A percentile compares a stretch with the other conserved stretches of the same genome.
Evolutionary conservation across 352 stramenopile species (phyloP).

Genomic region (Plasmopara halstedii): DNA sequence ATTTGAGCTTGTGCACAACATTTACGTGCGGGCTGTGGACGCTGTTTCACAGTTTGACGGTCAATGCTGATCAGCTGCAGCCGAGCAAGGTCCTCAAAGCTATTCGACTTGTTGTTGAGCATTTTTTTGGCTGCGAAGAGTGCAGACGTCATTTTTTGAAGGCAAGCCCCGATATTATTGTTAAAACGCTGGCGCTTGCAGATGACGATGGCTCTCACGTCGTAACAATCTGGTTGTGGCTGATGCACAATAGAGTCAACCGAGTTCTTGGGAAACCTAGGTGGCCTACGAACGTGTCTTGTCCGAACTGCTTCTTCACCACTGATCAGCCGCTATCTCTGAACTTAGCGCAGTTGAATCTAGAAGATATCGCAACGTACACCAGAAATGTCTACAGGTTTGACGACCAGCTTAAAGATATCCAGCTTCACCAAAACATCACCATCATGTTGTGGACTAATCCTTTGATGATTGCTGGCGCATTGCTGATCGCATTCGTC

Average conservation of each 20-base stretch:
- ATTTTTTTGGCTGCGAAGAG: slow-evolving; percentile 75
- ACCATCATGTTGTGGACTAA: slow-evolving; percentile 24
- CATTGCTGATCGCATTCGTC: slow-evolving; percentile 17
- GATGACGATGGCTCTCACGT: slow-evolving; percentile 32
- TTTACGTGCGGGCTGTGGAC: slow-evolving; percentile 77
- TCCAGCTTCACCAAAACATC: slow-evolving; percentile 14
- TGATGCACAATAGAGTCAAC: slow-evolving; percentile 79
- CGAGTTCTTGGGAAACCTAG: slow-evolving; percentile 47
- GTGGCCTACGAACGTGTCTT: slow-evolving; percentile 45
- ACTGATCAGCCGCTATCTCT: slow-evolving; percentile 32
- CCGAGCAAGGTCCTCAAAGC: slow-evolving; percentile 43
- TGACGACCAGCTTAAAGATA: slow-evolving; percentile 15
- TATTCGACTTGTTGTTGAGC: slow-evolving; percentile 57
- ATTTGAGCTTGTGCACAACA: slow-evolving; percentile 47
- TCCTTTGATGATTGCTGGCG: slow-evolving; percentile 17
- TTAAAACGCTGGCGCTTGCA: slow-evolving; percentile 28
- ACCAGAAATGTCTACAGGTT: slow-evolving; percentile 39
- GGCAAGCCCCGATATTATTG: slow-evolving; percentile 44
- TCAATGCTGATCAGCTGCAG: slow-evolving; percentile 23
- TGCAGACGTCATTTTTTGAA: slow-evolving; percentile 60
- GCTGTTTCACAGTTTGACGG: slow-evolving; percentile 65
- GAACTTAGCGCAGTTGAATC: slow-evolving; percentile 26
- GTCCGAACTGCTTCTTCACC: slow-evolving; percentile 38
- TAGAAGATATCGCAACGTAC: slow-evolving; percentile 42
- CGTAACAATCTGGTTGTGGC: slow-evolving; percentile 64